Percentiles rank a stretch among this genome's conserved stretches.
phyloP scores from a whole-genome alignment of 495 filamentous ascomycete genomes.

The Chaetomium tenue region DNA sequence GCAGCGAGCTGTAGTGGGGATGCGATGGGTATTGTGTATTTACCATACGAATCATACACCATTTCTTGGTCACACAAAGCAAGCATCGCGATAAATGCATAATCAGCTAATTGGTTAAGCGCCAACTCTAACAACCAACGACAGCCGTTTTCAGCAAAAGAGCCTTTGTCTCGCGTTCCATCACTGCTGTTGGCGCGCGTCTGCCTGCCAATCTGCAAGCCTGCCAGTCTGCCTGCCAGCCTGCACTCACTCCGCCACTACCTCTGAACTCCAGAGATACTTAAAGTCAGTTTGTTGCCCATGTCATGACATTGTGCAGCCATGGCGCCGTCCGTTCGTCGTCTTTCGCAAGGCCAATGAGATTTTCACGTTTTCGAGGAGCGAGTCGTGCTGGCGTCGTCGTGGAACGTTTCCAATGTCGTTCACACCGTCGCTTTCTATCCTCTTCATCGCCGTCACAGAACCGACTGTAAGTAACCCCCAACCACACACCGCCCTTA shows the following conservation, averaged over 20 bases:
- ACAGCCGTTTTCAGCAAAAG: too few species aligned
- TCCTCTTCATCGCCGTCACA: constrained; percentile 9
- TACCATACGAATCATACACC: not conserved
- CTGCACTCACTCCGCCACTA: constrained; percentile 10
- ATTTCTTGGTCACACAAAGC: not conserved
- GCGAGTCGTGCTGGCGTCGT: not conserved
- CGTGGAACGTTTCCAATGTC: constrained; percentile 1
- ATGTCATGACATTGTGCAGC: constrained; percentile 28
- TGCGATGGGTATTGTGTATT: not conserved
- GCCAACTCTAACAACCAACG: not conserved
- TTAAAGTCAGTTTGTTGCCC: not conserved
- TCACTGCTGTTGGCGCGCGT: constrained; percentile 16
- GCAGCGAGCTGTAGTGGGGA: not conserved
- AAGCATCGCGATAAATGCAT: not conserved
- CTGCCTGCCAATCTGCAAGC: too few species aligned
- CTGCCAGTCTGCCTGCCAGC: too few species aligned
- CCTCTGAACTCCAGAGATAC: not conserved
- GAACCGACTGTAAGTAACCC: not conserved
- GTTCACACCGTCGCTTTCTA: constrained; percentile 14
- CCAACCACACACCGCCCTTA: not conserved
- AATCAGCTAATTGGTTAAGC: too few species aligned
- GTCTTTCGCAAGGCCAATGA: constrained; percentile 16
- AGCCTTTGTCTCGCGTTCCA: not conserved
- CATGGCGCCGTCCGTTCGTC: constrained; percentile 28
- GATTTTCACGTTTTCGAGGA: constrained; percentile 14